Evolutionary conservation across 192 early-diverging fungal species (phyloP), one percentile per base, ranked within the genome.

Genomic region (Spinellus fusiger): DNA sequence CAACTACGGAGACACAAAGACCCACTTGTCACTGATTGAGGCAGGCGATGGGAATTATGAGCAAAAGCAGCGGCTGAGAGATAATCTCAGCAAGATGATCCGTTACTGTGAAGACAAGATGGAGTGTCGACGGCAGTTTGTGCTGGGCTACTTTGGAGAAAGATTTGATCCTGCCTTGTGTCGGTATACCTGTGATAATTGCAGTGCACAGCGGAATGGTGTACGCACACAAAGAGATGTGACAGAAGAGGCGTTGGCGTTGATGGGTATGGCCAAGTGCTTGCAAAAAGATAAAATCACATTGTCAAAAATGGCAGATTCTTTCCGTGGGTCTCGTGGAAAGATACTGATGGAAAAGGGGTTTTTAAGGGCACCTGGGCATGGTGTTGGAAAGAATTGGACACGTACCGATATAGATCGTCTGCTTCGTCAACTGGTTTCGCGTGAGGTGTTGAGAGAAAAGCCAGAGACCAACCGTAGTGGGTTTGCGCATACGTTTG

Each of bases 91-190:
- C 3, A 74, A 80, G 62, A 87, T 91, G 66, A 69, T 85, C 20
- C 74, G 80, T 58, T 98, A 87, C 64, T 95, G 93, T 68, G 91
- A 96, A 60, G 93, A 98, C 66, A 69, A 75, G 27, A 71, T 82
- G 4, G 91, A 94, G 52, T 98, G 95, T 65, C 84, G 95, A 25
- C 77, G 95, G n/a, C 76, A 89, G 60, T 86, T 89, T 55, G 88
- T 98, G 10, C 73, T 98, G 56, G 79, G 76, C 50, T 96, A 98
- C 68, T 98, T 98, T 84, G 91, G 89, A 13, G 94, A 98, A 71
- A 68, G 58, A 1, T 93, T 94, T 68, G 77, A 88, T 34, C 49
- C 61, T 0, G n/a, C 47, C 0, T 47, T 72, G 7, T 98, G 95
- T 74, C 58, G 79, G 51, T 73, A 80, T 33, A 90, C 89, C 0